These are phyloP conservation scores for Biscutella auriculata DNA, from an alignment of 441 rosid genomes.

Conservation along the genomic window DNA sequence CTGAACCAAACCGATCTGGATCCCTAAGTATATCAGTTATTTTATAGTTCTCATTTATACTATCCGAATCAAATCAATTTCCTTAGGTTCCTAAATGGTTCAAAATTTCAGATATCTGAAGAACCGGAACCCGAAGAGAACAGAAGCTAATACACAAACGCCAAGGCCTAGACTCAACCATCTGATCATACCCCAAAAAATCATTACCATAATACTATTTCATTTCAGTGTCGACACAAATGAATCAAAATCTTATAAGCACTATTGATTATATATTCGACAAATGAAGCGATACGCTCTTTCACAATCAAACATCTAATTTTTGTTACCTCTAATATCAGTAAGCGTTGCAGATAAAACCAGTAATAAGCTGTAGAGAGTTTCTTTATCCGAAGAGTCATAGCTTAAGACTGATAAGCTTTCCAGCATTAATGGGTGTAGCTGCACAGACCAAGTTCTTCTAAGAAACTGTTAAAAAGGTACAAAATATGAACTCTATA, in stretches of 20 bases:
- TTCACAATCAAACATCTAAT: neutral
- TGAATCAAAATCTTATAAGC: neutral
- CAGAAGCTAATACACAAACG: too few relatives aligned
- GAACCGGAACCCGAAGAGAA: too few relatives aligned
- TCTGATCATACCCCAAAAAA: neutral
- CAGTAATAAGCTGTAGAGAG: slow-evolving; percentile 52
- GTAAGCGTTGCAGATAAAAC: slow-evolving; percentile 71
- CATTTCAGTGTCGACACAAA: neutral
- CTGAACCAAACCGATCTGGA: too few relatives aligned
- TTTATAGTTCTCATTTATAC: too few relatives aligned
- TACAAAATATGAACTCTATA: neutral
- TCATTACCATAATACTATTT: neutral
- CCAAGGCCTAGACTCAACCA: too few relatives aligned
- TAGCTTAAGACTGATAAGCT: slow-evolving; percentile 40
- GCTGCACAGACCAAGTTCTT: slow-evolving; percentile 30
- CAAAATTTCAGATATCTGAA: too few relatives aligned
- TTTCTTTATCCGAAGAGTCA: slow-evolving; percentile 45
- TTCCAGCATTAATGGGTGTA: slow-evolving; percentile 57
- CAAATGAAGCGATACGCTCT: neutral
- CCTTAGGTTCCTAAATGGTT: too few relatives aligned
- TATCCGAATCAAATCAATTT: too few relatives aligned
- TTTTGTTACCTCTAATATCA: slow-evolving; percentile 45
- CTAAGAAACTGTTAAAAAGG: slow-evolving; percentile 6
- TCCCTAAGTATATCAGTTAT: too few relatives aligned
- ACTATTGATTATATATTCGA: too few relatives aligned